phyloP scores from a whole-genome alignment of 164 flowering plant genomes.

The Taxillus chinensis region DNA sequence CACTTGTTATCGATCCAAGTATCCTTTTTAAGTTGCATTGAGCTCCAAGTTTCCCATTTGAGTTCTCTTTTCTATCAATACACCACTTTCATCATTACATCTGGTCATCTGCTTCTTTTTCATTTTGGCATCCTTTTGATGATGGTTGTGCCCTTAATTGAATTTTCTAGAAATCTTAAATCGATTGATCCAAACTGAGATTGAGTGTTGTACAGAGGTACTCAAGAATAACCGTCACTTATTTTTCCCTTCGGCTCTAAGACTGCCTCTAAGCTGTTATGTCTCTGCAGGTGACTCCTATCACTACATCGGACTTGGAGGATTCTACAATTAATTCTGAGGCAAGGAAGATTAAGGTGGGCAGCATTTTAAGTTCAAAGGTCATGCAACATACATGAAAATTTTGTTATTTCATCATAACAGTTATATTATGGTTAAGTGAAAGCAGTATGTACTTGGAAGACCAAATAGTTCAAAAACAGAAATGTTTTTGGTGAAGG shows the following conservation, averaged over 20 bases:
- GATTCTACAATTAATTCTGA: neutral
- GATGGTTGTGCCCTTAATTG: neutral
- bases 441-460: too few species aligned
- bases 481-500: too few species aligned
- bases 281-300: conserved; percentile 16
- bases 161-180: conserved; percentile 3
- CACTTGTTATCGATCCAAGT: conserved; percentile 1
- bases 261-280: neutral
- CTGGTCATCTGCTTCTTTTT: neutral
- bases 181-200: conserved; percentile 2
- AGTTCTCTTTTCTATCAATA: neutral
- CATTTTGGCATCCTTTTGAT: neutral
- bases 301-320: conserved; percentile 4
- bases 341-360: conserved; percentile 14
- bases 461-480: too few species aligned
- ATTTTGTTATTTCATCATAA: too few species aligned
- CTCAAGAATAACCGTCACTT: neutral
- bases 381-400: too few species aligned
- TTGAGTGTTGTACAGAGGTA: conserved; percentile 5
- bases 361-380: neutral
- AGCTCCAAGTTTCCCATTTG: neutral
- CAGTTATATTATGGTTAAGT: too few species aligned
- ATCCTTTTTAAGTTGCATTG: neutral
- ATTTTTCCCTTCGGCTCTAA: neutral
- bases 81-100: neutral